Evolutionary conservation across 805 yeast genomes (phyloP).

Genomic region (Pichia deserticola): DNA sequence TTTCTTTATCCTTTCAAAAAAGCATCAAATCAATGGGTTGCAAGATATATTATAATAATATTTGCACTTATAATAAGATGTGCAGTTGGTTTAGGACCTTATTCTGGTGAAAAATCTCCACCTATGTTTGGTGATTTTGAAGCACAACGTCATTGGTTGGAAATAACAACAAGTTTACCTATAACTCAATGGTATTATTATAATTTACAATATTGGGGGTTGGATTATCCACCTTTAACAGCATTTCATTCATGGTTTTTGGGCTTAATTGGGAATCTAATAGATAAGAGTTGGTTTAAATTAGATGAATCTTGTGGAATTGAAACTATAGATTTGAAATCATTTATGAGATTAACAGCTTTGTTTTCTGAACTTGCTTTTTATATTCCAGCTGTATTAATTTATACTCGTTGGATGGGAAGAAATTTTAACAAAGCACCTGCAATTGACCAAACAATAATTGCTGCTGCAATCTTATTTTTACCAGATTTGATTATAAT

Average conservation of each 20-base stretch:
- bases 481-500: conserved; percentile 79
- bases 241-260: conserved; percentile 84
- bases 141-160: conserved; percentile 98
- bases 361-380: conserved; percentile 64
- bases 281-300: conserved; percentile 70
- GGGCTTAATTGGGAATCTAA: conserved; percentile 62
- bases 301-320: conserved; percentile 67
- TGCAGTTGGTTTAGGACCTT: conserved; percentile 85
- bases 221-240: conserved; percentile 95
- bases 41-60: conserved; percentile 65
- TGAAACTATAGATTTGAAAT: conserved; percentile 60
- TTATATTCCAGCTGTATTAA: conserved; percentile 74
- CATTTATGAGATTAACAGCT: conserved; percentile 79
- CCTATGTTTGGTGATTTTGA: conserved; percentile 96
- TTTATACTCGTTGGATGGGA: conserved; percentile 66
- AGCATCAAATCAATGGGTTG: conserved; percentile 87
- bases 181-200: conserved; percentile 77
- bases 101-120: conserved; percentile 61
- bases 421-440: conserved; percentile 40
- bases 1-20: conserved; percentile 71
- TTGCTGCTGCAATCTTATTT: conserved; percentile 70
- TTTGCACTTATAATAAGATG: conserved; percentile 70
- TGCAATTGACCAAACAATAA: conserved; percentile 68
- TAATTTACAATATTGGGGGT: conserved; percentile 90
- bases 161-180: conserved; percentile 73